These are phyloP conservation scores for Wolfiporia cocos DNA, from an alignment of 1,284 basidiomycete species.

Conservation along the genomic window DNA sequence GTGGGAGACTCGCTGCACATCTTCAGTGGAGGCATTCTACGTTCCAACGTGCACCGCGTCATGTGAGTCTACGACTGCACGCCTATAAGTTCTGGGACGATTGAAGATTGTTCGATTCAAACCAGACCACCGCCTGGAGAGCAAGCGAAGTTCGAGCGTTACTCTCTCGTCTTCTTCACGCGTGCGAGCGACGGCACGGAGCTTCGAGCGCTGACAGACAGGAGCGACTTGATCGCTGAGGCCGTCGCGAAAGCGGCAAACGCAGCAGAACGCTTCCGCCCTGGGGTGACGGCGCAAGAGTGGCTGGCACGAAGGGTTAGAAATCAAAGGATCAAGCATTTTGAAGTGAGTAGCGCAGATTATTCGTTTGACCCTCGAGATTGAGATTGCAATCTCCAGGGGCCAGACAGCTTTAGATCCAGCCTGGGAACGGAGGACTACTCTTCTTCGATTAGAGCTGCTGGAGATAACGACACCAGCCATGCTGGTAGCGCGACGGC, in stretches of 20 bases:
- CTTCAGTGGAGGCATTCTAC: slow-evolving; percentile 28
- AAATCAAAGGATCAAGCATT: slow-evolving; percentile 16
- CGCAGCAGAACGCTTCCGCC: slow-evolving; percentile 8
- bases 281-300: slow-evolving; percentile 15
- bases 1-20: slow-evolving; percentile 30
- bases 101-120: too few species aligned
- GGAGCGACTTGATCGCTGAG: slow-evolving; percentile 15
- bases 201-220: slow-evolving; percentile 11
- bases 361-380: background rate
- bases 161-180: slow-evolving; percentile 28
- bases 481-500: too few species aligned
- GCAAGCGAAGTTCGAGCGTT: slow-evolving; percentile 23
- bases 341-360: slow-evolving; percentile 7
- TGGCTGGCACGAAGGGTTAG: slow-evolving; percentile 20
- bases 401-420: slow-evolving; percentile 4
- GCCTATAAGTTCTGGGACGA: too few species aligned
- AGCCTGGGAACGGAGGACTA: slow-evolving; percentile 6
- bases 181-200: slow-evolving; percentile 23
- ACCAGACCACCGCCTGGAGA: slow-evolving; percentile 20
- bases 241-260: slow-evolving; percentile 12
- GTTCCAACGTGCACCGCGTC: slow-evolving; percentile 26
- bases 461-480: too few species aligned
- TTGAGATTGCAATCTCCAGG: slow-evolving; percentile 1
- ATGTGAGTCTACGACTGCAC: too few species aligned
- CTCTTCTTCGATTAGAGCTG: too few species aligned